A percentile compares a stretch with the other conserved stretches of the same genome.
phyloP scores from a whole-genome alignment of 2,329 filamentous ascomycete species.

The Curvularia sp. region DNA sequence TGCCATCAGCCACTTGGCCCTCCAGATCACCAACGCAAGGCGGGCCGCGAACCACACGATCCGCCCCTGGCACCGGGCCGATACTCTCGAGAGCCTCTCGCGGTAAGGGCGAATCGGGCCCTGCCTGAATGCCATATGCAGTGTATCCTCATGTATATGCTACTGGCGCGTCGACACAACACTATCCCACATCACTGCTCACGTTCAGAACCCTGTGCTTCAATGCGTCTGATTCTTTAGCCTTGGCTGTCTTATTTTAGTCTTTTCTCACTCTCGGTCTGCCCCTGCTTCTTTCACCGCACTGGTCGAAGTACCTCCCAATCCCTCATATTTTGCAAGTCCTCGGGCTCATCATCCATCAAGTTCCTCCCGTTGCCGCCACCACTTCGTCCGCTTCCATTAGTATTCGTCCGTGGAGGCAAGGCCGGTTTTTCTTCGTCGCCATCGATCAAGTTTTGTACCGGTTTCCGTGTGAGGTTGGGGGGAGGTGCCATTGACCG shows the following conservation, averaged over 20 bases:
- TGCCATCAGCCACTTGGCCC: conserved; percentile 8
- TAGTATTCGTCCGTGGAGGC: conserved; percentile 44
- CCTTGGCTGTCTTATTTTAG: background rate
- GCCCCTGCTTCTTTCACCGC: conserved; percentile 2
- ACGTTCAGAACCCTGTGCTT: background rate
- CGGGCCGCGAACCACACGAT: conserved; percentile 13
- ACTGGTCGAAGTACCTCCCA: conserved; percentile 51
- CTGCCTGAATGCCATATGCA: background rate
- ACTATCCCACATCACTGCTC: background rate
- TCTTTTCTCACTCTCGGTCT: background rate
- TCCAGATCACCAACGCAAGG: conserved; percentile 4
- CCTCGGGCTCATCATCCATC: conserved; percentile 47
- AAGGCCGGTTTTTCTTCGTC: conserved; percentile 35
- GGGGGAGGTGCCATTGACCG: conserved; percentile 39
- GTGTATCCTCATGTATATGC: background rate
- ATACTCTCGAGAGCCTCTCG: background rate
- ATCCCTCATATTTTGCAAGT: conserved; percentile 43
- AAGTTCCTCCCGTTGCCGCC: conserved; percentile 33
- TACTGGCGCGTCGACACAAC: background rate
- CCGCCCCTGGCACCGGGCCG: conserved; percentile 18
- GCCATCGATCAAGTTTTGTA: conserved; percentile 31
- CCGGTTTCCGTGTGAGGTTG: conserved; percentile 21
- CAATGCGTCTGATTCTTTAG: background rate
- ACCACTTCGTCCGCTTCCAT: conserved; percentile 23
- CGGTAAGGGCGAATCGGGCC: background rate